Conservation (phyloP, 2,329 filamentous ascomycete genomes). For the Phaeosphaeriaceae sp. region DNA sequence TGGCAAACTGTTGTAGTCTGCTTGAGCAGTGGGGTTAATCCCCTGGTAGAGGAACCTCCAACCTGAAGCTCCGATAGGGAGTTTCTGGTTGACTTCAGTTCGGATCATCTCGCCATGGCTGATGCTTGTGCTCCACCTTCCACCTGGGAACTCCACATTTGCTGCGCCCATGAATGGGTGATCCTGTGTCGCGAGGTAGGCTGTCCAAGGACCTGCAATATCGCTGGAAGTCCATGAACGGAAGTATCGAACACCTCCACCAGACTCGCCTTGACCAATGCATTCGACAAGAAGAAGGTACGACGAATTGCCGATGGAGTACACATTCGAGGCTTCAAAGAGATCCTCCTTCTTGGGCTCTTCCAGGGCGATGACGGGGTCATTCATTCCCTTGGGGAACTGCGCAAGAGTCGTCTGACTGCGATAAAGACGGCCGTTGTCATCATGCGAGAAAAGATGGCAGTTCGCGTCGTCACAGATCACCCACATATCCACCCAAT, state of each 20-base stretch:
- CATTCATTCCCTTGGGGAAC: conserved; percentile 48
- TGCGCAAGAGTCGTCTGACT: conserved; percentile 42
- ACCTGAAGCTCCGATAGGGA: conserved; percentile 44
- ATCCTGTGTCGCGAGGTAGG: conserved; percentile 44
- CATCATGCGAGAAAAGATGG: conserved; percentile 52
- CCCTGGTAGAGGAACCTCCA: conserved; percentile 51
- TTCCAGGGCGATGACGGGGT: conserved; percentile 45
- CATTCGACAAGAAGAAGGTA: conserved; percentile 52
- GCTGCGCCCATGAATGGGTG: conserved; percentile 49
- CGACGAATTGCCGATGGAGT: conserved; percentile 35
- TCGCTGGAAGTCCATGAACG: conserved; percentile 47
- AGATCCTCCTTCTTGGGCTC: conserved; percentile 38
- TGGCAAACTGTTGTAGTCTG: conserved; percentile 47
- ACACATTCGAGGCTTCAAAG: conserved; percentile 51
- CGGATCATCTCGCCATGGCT: conserved; percentile 47
- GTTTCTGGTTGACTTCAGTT: conserved; percentile 46
- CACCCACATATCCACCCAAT: conserved; percentile 56
- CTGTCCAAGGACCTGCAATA: conserved; percentile 45
- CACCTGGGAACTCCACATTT: conserved; percentile 47
- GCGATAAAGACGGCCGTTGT: conserved; percentile 53
- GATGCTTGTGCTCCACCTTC: conserved; percentile 49
- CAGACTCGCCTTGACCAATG: conserved; percentile 36
- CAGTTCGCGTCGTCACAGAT: conserved; percentile 49
- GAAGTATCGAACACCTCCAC: conserved; percentile 46
- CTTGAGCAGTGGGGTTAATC: conserved; percentile 37